These are phyloP conservation scores for Ophiostoma novo-ulmi DNA, from an alignment of 2,329 filamentous ascomycete genomes.

Conservation along the genomic window DNA sequence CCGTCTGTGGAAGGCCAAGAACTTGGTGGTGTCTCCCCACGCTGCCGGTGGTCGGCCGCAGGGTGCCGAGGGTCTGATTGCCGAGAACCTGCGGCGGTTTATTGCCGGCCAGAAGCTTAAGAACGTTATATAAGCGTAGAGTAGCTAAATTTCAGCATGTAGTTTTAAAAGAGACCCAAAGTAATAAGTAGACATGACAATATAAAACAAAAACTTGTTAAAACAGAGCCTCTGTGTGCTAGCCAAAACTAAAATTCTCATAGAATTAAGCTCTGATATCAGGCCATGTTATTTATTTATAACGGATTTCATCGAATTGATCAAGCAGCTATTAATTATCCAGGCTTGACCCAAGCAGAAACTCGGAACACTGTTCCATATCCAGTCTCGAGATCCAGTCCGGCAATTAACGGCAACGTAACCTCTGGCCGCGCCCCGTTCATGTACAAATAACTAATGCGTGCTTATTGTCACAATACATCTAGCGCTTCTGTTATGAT, in stretches of 20 bases:
- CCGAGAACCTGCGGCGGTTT: conserved; percentile 56
- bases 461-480: too few species aligned
- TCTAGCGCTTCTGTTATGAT: too few species aligned
- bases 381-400: too few species aligned
- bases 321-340: too few species aligned
- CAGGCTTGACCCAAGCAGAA: too few species aligned
- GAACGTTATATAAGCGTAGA: conserved; percentile 39
- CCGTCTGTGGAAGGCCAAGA: conserved; percentile 30
- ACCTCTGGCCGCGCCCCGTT: too few species aligned
- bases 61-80: conserved; percentile 54
- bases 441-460: too few species aligned
- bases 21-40: conserved; percentile 29
- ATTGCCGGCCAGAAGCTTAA: conserved; percentile 54
- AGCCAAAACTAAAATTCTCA: neutral
- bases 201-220: neutral
- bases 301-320: too few species aligned
- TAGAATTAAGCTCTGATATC: neutral
- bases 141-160: neutral
- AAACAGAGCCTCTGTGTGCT: neutral
- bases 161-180: neutral
- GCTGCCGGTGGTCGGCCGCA: conserved; percentile 57
- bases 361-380: too few species aligned
- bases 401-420: too few species aligned
- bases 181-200: neutral
- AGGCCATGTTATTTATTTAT: too few species aligned